A percentile compares a stretch with the other conserved stretches of the same genome.
phyloP scores from a whole-genome alignment of 805 yeast genomes.

The Kodamaea neixiangensis region DNA sequence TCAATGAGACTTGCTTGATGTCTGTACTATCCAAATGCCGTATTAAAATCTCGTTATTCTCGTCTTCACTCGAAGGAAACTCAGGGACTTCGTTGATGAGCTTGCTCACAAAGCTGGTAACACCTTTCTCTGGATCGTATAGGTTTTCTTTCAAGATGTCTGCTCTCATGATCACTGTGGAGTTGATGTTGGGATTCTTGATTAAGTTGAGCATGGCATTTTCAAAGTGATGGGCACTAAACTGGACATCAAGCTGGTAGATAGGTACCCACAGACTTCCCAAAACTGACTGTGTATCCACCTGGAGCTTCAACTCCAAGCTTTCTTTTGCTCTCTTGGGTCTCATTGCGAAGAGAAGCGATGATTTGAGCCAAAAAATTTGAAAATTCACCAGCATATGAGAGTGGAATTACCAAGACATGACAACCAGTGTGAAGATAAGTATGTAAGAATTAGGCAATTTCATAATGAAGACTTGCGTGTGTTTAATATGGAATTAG shows the following conservation, averaged over 20 bases:
- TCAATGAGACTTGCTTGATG: constrained; percentile 32
- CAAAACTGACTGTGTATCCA: constrained; percentile 38
- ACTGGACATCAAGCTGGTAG: constrained; percentile 50
- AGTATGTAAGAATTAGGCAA: no score
- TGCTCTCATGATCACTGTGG: constrained; percentile 87
- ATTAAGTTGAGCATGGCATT: constrained; percentile 79
- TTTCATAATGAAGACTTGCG: no score
- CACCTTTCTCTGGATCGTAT: constrained; percentile 39
- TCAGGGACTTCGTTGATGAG: constrained; percentile 30
- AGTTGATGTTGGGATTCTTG: constrained; percentile 84
- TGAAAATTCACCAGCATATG: neutral
- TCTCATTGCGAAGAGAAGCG: neutral
- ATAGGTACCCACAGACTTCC: constrained; percentile 68
- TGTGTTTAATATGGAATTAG: no score
- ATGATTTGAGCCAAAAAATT: neutral
- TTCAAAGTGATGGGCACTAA: constrained; percentile 59
- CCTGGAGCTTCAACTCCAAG: constrained; percentile 2
- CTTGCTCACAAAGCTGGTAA: constrained; percentile 28
- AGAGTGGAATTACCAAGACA: no score
- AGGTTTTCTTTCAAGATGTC: constrained; percentile 64
- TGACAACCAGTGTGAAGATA: no score
- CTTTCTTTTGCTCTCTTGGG: constrained; percentile 8
- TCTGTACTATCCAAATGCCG: constrained; percentile 36
- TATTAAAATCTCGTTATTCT: constrained; percentile 25
- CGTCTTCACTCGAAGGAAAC: constrained; percentile 28